Percentiles rank a stretch among this genome's conserved stretches.
These are phyloP conservation scores for Penicillium sp. DNA, from an alignment of 2,329 filamentous ascomycete genomes.

Conservation along the genomic window DNA sequence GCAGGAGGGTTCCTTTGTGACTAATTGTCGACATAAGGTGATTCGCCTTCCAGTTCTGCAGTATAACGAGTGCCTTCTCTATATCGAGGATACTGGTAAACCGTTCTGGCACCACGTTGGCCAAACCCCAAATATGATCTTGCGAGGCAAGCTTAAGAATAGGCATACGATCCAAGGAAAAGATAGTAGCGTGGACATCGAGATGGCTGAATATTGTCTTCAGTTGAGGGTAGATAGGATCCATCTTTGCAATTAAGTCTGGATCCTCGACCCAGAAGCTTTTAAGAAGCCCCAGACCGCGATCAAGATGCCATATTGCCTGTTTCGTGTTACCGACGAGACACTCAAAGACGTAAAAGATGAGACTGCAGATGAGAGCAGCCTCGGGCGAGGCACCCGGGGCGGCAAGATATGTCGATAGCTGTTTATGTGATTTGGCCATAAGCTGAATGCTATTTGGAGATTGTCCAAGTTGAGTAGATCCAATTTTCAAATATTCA, in stretches of 20 bases:
- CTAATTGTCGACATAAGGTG: slow-evolving; percentile 19
- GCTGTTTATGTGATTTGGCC: slow-evolving; percentile 30
- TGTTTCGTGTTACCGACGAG: slow-evolving; percentile 25
- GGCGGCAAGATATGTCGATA: slow-evolving; percentile 24
- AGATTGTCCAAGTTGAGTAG: not conserved
- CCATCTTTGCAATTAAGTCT: not conserved
- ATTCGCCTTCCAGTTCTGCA: slow-evolving; percentile 28
- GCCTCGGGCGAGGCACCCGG: slow-evolving; percentile 22
- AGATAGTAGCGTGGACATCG: slow-evolving; percentile 29
- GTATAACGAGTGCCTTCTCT: slow-evolving; percentile 21
- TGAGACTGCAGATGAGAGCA: slow-evolving; percentile 30
- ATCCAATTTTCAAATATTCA: slow-evolving; percentile 10
- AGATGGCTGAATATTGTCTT: slow-evolving; percentile 20
- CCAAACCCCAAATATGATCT: not conserved
- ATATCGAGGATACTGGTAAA: slow-evolving; percentile 10
- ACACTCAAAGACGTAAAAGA: slow-evolving; percentile 32
- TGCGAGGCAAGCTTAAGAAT: slow-evolving; percentile 15
- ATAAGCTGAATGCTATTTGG: slow-evolving; percentile 18
- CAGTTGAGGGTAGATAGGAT: slow-evolving; percentile 8
- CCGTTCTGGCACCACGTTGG: slow-evolving; percentile 1
- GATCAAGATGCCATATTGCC: slow-evolving; percentile 31
- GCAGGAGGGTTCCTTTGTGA: slow-evolving; percentile 5
- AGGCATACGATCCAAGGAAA: slow-evolving; percentile 14
- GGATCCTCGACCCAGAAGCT: slow-evolving; percentile 10
- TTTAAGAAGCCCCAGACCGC: slow-evolving; percentile 25